These are phyloP conservation scores for Arachis hypogaea DNA, from an alignment of 306 rosid genomes.

Conservation along the genomic window DNA sequence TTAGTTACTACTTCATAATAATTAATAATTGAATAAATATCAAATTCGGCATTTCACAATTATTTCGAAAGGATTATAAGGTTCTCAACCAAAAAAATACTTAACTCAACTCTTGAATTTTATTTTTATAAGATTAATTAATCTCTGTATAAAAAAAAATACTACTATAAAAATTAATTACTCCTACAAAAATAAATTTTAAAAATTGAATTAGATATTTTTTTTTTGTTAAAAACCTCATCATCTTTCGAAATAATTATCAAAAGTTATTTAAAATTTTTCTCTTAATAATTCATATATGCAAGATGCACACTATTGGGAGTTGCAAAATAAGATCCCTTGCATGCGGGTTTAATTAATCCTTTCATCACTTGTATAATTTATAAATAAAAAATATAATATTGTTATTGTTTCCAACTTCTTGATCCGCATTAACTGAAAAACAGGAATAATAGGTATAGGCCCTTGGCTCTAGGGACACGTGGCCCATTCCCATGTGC, in stretches of 20 bases:
- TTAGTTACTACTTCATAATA: slow-evolving; percentile 12
- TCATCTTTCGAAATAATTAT: too few relatives aligned
- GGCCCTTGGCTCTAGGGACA: slow-evolving; percentile 43
- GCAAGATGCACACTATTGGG: slow-evolving; percentile 45
- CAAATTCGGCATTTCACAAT: too few relatives aligned
- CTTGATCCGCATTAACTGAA: slow-evolving; percentile 39
- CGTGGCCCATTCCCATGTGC: slow-evolving; percentile 62
- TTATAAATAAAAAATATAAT: not conserved
- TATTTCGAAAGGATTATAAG: too few relatives aligned
- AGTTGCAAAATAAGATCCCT: slow-evolving; percentile 41
- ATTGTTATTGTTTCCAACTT: slow-evolving; percentile 3
- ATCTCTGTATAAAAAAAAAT: too few relatives aligned
- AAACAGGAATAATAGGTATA: slow-evolving; percentile 33
- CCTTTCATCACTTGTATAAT: slow-evolving; percentile 14
- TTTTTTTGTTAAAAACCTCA: too few relatives aligned
- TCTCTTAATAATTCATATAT: slow-evolving; percentile 2
- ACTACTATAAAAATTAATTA: too few relatives aligned
- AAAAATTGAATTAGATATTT: too few relatives aligned
- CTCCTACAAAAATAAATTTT: too few relatives aligned
- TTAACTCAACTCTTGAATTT: too few relatives aligned
- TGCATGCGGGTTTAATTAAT: slow-evolving; percentile 45
- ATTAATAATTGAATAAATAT: not conserved
- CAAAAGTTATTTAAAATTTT: too few relatives aligned
- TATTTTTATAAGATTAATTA: too few relatives aligned
- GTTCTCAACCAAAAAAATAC: too few relatives aligned